Base-by-base conservation (phyloP, 768 basidiomycete species). In the Udeniomyces megalosporus region DNA sequence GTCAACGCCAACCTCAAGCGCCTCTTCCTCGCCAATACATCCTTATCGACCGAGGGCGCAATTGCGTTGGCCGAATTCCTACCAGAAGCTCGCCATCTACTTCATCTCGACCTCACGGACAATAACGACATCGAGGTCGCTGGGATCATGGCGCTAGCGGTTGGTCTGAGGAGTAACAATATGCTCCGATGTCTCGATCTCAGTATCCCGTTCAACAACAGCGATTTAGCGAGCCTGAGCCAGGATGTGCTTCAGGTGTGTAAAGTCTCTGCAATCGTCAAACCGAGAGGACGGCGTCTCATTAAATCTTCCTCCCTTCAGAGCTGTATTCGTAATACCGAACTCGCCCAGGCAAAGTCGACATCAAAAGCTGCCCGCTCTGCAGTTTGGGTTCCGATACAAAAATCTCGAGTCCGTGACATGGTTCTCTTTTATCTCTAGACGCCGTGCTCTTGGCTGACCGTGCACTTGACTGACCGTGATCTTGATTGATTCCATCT, bases 31-130 rank as follows among this genome's bases (percentile, higher is more conserved):
- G 85, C 88, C 7, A 82, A 84, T 2, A 95, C 92, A 0, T 76
- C 77, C 4, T 80, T 97, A 70, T 80, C 81, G 0, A 85, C 87
- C 0, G 77, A 83, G 0, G 91, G 90, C 1, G 92, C 93, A 0
- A 97, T 97, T 66, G 85, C 89, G 0, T 80, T 97, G 1, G 95
- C 93, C 2, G 93, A 97, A 72, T 97, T 95, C 76, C 80, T 97
- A 0, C 91, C 92, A 0, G 92, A 97, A 71, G 84, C 87, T 0
- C 80, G 78, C 20, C 85, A 85, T 0, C 78, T 99, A 4, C 78
- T 96, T 0, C 92, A 97, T 72, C 82, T 99, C 58, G 95, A 96
- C 73, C 66, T 95, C 31, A 95, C 90, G 0, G 76, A 79, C 67
- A 93, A 93, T 71, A 61, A 66, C 0, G 73, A 77, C 6, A 75